phyloP scores from a whole-genome alignment of 768 basidiomycete genomes.

The Leccinum boreale region DNA sequence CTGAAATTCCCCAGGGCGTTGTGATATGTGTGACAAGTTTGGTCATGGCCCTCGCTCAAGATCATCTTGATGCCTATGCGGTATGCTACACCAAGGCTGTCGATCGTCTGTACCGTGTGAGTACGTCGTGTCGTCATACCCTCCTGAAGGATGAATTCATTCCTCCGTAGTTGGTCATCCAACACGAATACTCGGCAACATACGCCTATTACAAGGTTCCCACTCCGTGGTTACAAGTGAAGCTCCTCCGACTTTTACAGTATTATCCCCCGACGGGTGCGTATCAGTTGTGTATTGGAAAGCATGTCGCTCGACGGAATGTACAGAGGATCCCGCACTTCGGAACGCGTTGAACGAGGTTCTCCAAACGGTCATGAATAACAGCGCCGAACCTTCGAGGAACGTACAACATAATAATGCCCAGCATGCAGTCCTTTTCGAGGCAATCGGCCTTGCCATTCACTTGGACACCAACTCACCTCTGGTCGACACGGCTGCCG shows the following conservation, averaged over 20 bases:
- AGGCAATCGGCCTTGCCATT: slow-evolving; percentile 95
- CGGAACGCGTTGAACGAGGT: slow-evolving; percentile 76
- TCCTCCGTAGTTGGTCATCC: slow-evolving; percentile 71
- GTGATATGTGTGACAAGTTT: slow-evolving; percentile 91
- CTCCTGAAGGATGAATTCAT: slow-evolving; percentile 7
- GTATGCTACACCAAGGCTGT: slow-evolving; percentile 96
- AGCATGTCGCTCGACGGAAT: slow-evolving; percentile 4
- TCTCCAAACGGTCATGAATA: slow-evolving; percentile 87
- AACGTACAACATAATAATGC: slow-evolving; percentile 99
- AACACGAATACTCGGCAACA: slow-evolving; percentile 81
- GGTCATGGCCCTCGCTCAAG: slow-evolving; percentile 92
- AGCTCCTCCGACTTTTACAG: slow-evolving; percentile 87
- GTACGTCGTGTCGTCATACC: slow-evolving; percentile 14
- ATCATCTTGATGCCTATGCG: slow-evolving; percentile 84
- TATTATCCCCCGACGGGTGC: slow-evolving; percentile 94
- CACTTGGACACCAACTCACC: slow-evolving; percentile 91
- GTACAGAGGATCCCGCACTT: slow-evolving; percentile 77
- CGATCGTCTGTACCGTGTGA: slow-evolving; percentile 78
- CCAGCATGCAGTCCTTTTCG: slow-evolving; percentile 96
- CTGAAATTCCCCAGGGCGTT: slow-evolving; percentile 63
- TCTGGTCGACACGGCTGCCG: slow-evolving; percentile 82
- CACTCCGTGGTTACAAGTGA: slow-evolving; percentile 96
- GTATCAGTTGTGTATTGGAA: slow-evolving; percentile 18
- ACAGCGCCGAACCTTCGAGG: slow-evolving; percentile 82
- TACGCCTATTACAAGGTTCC: slow-evolving; percentile 99